A percentile compares a stretch with the other conserved stretches of the same genome.
Conservation (phyloP, 768 basidiomycete genomes). For the Tylopilus subfusipes region DNA sequence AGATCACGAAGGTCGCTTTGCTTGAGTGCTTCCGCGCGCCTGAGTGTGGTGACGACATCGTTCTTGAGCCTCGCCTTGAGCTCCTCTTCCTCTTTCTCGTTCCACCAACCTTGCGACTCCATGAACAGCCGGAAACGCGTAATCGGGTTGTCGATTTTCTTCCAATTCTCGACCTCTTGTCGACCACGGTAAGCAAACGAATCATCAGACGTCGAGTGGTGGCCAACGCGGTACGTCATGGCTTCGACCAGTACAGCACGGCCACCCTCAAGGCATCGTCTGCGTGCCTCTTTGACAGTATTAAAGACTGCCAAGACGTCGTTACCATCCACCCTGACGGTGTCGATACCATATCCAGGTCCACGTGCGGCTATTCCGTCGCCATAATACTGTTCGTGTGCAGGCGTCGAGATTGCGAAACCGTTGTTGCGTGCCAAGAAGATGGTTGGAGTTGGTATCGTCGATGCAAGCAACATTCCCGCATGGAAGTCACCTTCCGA, state of each 20-base stretch:
- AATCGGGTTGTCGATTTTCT: constrained; percentile 87
- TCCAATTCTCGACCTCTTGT: constrained; percentile 88
- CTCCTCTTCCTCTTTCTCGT: constrained; percentile 65
- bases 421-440: constrained; percentile 83
- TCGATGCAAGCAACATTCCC: constrained; percentile 76
- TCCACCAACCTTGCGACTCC: constrained; percentile 85
- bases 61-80: constrained; percentile 65
- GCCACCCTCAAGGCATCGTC: constrained; percentile 68
- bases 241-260: constrained; percentile 84
- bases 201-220: constrained; percentile 94
- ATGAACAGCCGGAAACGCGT: constrained; percentile 81
- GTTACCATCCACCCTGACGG: constrained; percentile 91
- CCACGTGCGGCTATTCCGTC: constrained; percentile 93
- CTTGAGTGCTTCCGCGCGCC: constrained; percentile 66
- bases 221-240: constrained; percentile 93
- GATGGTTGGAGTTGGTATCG: constrained; percentile 67
- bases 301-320: constrained; percentile 81
- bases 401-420: constrained; percentile 93
- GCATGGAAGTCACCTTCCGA: constrained; percentile 97
- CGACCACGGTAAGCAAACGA: constrained; percentile 90
- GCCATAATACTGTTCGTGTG: constrained; percentile 84
- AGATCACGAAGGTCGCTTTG: constrained; percentile 71
- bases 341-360: constrained; percentile 87
- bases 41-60: constrained; percentile 77
- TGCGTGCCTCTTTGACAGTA: constrained; percentile 69